A percentile compares a stretch with the other conserved stretches of the same genome.
phyloP scores from a whole-genome alignment of 208 protist genomes.

The Entamoeba moshkovskii region DNA sequence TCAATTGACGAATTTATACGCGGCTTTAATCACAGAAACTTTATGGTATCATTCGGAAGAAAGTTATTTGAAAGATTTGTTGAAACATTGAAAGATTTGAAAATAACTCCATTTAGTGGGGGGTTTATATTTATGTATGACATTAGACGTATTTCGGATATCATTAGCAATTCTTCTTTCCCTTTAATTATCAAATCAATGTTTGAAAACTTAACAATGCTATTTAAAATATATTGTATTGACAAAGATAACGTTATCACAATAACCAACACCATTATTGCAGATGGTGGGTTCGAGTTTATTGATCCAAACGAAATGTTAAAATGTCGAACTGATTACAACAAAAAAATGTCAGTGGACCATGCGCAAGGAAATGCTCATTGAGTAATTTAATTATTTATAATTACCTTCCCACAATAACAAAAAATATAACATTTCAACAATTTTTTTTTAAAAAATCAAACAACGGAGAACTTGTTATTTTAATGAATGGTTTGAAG shows the following conservation, averaged over 20 bases:
- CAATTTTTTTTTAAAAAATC: too few species aligned
- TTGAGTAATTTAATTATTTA: too few species aligned
- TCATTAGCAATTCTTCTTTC: background rate
- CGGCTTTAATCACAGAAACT: background rate
- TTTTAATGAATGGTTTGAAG: too few species aligned
- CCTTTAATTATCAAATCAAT: background rate
- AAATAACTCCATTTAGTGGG: background rate
- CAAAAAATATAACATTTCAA: too few species aligned
- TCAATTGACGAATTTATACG: background rate
- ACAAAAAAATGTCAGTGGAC: background rate
- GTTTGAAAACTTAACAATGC: background rate
- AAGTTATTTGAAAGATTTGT: background rate
- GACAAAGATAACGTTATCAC: background rate
- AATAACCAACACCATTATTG: background rate
- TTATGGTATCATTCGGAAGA: background rate
- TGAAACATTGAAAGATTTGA: background rate
- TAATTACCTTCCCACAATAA: too few species aligned
- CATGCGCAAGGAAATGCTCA: too few species aligned
- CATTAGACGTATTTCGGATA: background rate
- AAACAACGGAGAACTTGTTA: too few species aligned
- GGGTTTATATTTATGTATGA: background rate
- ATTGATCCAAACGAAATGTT: conserved; percentile 1
- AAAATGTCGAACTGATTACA: background rate
- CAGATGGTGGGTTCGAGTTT: background rate
- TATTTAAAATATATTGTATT: background rate